Conservation (phyloP, 331 rosid genomes). For the Malus hybrid region DNA sequence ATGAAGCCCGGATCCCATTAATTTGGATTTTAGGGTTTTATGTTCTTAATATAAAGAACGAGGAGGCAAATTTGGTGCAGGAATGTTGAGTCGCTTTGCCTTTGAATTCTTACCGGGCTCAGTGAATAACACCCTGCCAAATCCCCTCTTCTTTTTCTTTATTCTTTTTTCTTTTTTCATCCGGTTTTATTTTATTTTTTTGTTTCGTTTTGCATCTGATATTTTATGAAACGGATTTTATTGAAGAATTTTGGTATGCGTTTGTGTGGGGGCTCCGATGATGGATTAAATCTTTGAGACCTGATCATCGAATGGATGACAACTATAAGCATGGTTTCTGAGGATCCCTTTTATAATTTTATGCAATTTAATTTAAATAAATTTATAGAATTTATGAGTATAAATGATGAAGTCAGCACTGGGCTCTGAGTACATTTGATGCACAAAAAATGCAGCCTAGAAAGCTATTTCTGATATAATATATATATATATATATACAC, state of each 20-base stretch:
- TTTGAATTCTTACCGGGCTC: conserved; percentile 39
- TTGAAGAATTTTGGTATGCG: too few species aligned
- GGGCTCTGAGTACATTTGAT: conserved; percentile 95
- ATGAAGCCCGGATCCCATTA: conserved; percentile 30
- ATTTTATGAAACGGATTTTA: not conserved
- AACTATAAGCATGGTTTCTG: conserved; percentile 75
- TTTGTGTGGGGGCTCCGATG: conserved; percentile 40
- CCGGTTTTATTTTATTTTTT: not conserved
- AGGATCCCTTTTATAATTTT: conserved; percentile 32
- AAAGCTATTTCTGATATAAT: conserved; percentile 81
- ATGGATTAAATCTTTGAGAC: conserved; percentile 99
- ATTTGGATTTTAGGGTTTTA: conserved; percentile 16
- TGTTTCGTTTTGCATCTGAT: not conserved
- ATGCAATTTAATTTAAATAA: not conserved
- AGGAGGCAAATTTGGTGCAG: conserved; percentile 59
- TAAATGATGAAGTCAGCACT: conserved; percentile 91
- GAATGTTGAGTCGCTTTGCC: conserved; percentile 86
- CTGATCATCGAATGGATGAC: conserved; percentile 78
- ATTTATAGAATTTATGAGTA: not conserved
- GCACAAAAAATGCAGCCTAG: conserved; percentile 81
- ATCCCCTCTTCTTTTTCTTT: conserved; percentile 1
- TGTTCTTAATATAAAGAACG: not conserved
- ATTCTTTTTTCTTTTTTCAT: not conserved
- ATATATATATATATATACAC: too few species aligned
- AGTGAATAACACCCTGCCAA: conserved; percentile 72